Conservation (phyloP, 768 basidiomycete genomes). For the Mycena filopes region DNA sequence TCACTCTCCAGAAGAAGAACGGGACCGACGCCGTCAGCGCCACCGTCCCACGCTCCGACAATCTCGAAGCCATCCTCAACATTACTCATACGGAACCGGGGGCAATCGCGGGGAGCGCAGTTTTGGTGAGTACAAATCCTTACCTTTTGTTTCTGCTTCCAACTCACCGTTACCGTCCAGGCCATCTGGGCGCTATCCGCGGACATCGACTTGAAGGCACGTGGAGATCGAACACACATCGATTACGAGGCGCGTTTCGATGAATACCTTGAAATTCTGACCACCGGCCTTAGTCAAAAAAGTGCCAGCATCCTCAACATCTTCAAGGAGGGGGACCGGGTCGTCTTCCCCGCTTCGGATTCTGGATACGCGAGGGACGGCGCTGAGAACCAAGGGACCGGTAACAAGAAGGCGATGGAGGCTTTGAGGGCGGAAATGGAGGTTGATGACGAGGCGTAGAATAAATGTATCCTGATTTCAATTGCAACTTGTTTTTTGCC, state of each 20-base stretch:
- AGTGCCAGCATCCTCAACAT: background rate
- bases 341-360: background rate
- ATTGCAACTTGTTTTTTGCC: too few relatives aligned
- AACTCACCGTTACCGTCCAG: background rate
- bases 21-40: too few relatives aligned
- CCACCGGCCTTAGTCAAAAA: background rate
- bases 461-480: too few relatives aligned
- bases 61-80: background rate
- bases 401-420: background rate
- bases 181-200: conserved; percentile 1
- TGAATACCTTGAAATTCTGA: conserved; percentile 3
- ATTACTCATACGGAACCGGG: conserved; percentile 10
- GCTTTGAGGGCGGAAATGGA: background rate
- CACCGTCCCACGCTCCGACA: background rate
- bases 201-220: background rate
- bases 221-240: background rate
- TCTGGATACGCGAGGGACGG: background rate
- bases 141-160: background rate
- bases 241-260: conserved; percentile 3
- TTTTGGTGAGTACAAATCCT: conserved; percentile 11
- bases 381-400: background rate
- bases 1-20: too few relatives aligned
- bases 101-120: conserved; percentile 5
- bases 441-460: background rate
- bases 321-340: background rate